Percentiles rank a stretch among this genome's conserved stretches.
Evolutionary conservation across 176 grass and related monocot species (phyloP).

Genomic region (Oryza punctata): DNA sequence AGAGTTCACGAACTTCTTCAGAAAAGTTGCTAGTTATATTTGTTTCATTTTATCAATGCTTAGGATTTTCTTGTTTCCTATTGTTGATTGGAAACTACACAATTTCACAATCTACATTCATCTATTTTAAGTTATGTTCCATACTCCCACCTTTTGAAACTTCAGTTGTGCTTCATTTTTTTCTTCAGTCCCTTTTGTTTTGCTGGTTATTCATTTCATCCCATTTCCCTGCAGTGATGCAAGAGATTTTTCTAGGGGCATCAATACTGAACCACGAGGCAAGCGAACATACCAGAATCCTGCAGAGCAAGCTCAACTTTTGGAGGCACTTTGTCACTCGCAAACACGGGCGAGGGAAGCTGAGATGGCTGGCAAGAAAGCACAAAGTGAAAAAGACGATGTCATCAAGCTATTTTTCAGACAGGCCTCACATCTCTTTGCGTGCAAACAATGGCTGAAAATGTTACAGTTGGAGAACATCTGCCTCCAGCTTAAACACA

Average conservation of each 20-base stretch:
- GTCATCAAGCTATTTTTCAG: slow-evolving; percentile 66
- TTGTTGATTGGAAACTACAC: neutral
- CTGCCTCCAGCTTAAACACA: slow-evolving; percentile 65
- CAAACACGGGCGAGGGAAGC: slow-evolving; percentile 89
- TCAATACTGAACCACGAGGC: neutral
- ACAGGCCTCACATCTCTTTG: slow-evolving; percentile 81
- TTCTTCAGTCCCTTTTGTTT: neutral
- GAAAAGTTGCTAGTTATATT: neutral
- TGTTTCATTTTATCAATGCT: neutral
- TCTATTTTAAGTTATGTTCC: neutral
- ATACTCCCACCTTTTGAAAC: neutral
- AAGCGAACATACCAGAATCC: slow-evolving; percentile 19
- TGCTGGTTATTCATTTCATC: slow-evolving; percentile 7
- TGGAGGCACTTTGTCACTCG: slow-evolving; percentile 82
- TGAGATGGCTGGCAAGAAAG: slow-evolving; percentile 70
- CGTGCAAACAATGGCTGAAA: slow-evolving; percentile 85
- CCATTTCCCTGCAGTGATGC: neutral
- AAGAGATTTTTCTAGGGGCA: slow-evolving; percentile 21
- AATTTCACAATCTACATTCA: neutral
- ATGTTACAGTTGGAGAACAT: slow-evolving; percentile 82
- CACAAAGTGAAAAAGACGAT: slow-evolving; percentile 65
- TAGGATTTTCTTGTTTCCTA: neutral
- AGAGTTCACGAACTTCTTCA: neutral
- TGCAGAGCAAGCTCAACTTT: slow-evolving; percentile 44
- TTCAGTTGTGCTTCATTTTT: slow-evolving; percentile 1